phyloP scores from a whole-genome alignment of 1,284 basidiomycete species.

The Ganoderma boninense region DNA sequence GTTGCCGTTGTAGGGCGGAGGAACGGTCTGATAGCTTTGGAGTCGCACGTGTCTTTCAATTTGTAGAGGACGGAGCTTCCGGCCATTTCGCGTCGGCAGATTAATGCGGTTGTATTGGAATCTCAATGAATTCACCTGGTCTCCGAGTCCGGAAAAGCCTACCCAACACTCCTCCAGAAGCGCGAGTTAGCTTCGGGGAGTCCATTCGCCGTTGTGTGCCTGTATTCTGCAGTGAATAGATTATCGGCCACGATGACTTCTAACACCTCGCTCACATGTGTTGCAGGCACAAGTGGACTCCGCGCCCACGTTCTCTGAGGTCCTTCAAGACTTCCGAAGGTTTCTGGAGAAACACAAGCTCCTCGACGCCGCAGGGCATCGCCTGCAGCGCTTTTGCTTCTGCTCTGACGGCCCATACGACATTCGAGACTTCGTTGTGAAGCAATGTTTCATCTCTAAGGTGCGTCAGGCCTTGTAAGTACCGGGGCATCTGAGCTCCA shows the following conservation, averaged over 20 bases:
- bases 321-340: conserved; percentile 67
- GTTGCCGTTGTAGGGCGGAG: neutral
- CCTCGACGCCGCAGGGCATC: conserved; percentile 66
- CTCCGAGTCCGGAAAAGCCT: neutral
- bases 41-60: neutral
- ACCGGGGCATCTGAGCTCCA: neutral
- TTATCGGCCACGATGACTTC: neutral
- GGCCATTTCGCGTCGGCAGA: neutral
- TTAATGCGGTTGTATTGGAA: neutral
- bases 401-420: conserved; percentile 86
- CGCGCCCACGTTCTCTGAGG: conserved; percentile 80
- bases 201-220: neutral
- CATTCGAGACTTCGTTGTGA: conserved; percentile 84
- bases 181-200: no score
- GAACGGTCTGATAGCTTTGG: neutral
- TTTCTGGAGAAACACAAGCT: conserved; percentile 78
- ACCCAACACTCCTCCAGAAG: neutral
- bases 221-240: neutral
- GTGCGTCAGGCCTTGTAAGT: conserved; percentile 46
- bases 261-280: neutral
- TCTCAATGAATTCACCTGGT: neutral
- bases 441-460: conserved; percentile 88
- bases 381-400: conserved; percentile 73
- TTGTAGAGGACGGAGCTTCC: neutral
- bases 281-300: conserved; percentile 81